Evolutionary conservation across 2,329 filamentous ascomycete genomes (phyloP), one percentile per base, ranked within the genome.

Genomic region (Xylariaceae sp.): DNA sequence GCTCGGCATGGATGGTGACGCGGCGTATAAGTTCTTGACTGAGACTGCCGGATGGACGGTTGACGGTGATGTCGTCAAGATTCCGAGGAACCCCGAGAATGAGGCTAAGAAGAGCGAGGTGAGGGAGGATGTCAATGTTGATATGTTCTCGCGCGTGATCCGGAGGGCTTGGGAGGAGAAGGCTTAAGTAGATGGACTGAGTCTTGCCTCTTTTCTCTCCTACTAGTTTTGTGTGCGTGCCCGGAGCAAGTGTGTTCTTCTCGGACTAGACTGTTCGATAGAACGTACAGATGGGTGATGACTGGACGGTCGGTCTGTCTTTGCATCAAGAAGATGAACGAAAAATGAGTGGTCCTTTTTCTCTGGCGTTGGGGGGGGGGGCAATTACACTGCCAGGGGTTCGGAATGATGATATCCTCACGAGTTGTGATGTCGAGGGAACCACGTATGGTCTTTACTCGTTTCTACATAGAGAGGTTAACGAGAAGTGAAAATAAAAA

Each of bases 101-200:
- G 92, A 97, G 80, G 93, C 90, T 36, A 89, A 94, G 76, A 93
- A 93, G 69, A 86, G 90, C 33, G 87, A 96, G 67, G 94, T 96
- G 62, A 82, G 91, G 60, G 93, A 98, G 76, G 91, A 93, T 55
- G 93, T 98, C 63, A 89, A 86, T 69, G 85, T 95, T 49, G 88
- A 93, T 57, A 89, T 89, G 74, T 91, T 91, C 68, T 74, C 81
- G 42, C 77, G 88, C 57, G 83, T 95, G 51, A 82, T 95, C 53
- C 79, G 86, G 68, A 79, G 91, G 62, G 86, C 88, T 40, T 95
- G 90, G 76, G 90, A 95, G 73, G 86, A 92, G 67, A 79, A 82
- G 49, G 83, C 80, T 56, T 86, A 47, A 32, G 29, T 29, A 39
- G 20, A 21, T 14, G 22, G 19, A 22, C 5, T 22, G 22, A 21